Evolutionary conservation across 2,329 filamentous ascomycete species (phyloP).

Genomic region (Onygena corvina): DNA sequence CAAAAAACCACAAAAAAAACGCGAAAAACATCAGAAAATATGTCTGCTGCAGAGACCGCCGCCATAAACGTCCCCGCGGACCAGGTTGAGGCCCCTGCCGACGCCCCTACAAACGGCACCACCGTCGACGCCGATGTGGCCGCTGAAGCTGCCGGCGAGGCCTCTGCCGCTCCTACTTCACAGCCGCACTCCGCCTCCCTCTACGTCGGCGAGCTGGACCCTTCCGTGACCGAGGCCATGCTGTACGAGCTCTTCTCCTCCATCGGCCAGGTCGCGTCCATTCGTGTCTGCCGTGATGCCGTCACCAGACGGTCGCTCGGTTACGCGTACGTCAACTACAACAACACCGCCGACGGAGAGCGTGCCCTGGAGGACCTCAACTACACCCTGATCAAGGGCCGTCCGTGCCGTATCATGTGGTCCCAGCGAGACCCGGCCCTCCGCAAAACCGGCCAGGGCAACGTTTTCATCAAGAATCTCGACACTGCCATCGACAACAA

Average conservation of each 20-base stretch:
- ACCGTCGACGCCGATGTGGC: constrained; percentile 52
- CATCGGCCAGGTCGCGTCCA: constrained; percentile 96
- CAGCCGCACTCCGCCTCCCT: constrained; percentile 93
- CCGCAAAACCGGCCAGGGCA: constrained; percentile 97
- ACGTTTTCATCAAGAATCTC: constrained; percentile 99
- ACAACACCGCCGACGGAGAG: constrained; percentile 90
- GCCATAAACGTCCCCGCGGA: constrained; percentile 59
- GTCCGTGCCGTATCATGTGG: constrained; percentile 99
- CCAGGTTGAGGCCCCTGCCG: constrained; percentile 48
- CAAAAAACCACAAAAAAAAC: constrained; percentile 5
- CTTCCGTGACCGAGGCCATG: constrained; percentile 98
- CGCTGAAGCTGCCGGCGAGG: constrained; percentile 29
- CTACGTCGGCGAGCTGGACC: constrained; percentile 96
- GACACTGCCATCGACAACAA: constrained; percentile 99
- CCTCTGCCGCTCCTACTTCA: constrained; percentile 50
- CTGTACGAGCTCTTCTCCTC: constrained; percentile 99
- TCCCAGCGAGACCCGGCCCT: constrained; percentile 97
- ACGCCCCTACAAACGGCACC: constrained; percentile 45
- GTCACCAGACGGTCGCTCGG: constrained; percentile 97
- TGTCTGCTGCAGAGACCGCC: constrained; percentile 67
- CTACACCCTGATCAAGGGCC: constrained; percentile 98
- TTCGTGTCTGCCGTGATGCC: constrained; percentile 98
- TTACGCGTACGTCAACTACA: constrained; percentile 99
- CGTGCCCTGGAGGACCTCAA: constrained; percentile 98
- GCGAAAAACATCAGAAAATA: constrained; percentile 53